Percentiles rank a stretch among this genome's conserved stretches.
Evolutionary conservation across 169 alveolate genomes (phyloP).

Genomic region (Eimeria falciformis): DNA sequence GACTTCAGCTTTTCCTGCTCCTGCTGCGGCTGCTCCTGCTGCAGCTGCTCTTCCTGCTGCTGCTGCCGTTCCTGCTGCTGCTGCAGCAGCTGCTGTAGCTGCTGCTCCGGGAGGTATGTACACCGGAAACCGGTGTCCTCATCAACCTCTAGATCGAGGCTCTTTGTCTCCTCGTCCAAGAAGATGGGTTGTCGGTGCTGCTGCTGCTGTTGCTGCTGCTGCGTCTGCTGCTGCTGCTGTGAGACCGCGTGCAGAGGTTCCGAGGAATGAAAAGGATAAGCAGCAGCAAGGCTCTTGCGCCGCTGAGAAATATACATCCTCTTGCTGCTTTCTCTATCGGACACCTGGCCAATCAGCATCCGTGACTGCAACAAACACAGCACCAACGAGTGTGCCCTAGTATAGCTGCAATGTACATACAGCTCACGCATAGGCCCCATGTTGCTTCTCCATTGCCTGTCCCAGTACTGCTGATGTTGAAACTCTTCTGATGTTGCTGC

Average conservation of each 20-base stretch:
- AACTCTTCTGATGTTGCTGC: not conserved
- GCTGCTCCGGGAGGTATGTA: constrained; percentile 23
- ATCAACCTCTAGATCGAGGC: not conserved
- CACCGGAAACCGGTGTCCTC: constrained; percentile 28
- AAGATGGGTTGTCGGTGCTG: not conserved
- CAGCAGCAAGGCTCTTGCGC: constrained; percentile 82
- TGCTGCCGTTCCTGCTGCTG: constrained; percentile 22
- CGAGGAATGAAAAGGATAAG: constrained; percentile 78
- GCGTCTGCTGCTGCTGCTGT: constrained; percentile 29
- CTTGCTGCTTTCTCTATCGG: constrained; percentile 81
- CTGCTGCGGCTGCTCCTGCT: constrained; percentile 12
- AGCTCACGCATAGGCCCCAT: not conserved
- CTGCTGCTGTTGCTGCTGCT: not conserved
- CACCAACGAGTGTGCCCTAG: not conserved
- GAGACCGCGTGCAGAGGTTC: not conserved
- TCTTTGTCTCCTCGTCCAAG: not conserved
- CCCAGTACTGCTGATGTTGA: not conserved
- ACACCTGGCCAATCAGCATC: constrained; percentile 68
- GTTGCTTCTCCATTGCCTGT: not conserved
- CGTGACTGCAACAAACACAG: constrained; percentile 66
- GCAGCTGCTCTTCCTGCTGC: not conserved
- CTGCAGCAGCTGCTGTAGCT: constrained; percentile 62
- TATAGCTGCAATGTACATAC: not conserved
- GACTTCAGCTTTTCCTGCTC: not conserved
- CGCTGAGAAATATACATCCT: constrained; percentile 83